phyloP scores from a whole-genome alignment of 208 protist species.

The Herpetomonas tarakana region DNA sequence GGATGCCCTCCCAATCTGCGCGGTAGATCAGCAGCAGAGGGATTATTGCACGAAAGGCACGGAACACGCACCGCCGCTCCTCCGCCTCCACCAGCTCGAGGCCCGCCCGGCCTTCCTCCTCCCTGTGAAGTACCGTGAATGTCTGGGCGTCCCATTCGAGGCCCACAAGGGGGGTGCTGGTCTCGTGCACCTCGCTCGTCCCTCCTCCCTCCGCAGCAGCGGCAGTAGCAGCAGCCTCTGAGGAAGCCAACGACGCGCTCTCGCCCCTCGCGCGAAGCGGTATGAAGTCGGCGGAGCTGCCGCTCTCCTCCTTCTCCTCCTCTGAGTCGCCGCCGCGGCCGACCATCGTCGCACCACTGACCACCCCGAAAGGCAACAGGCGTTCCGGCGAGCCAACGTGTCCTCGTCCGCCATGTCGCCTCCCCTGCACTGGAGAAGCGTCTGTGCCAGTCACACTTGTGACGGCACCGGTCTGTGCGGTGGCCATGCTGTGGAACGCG shows the following conservation, averaged over 20 bases:
- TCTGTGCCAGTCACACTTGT: too few species aligned
- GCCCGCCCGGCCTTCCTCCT: constrained; percentile 29
- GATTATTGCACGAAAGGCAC: constrained; percentile 19
- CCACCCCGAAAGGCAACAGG: too few species aligned
- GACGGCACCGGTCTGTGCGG: neutral
- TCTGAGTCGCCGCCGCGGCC: neutral
- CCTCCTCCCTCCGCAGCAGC: constrained; percentile 1
- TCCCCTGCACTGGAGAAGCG: too few species aligned
- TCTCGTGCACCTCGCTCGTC: constrained; percentile 5
- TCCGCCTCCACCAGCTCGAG: constrained; percentile 25
- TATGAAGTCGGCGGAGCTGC: too few species aligned
- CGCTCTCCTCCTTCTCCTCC: neutral
- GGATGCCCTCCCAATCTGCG: constrained; percentile 1
- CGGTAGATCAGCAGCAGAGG: constrained; percentile 28
- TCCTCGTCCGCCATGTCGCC: too few species aligned
- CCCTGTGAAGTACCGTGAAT: constrained; percentile 15
- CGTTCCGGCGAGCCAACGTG: too few species aligned
- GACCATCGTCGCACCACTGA: neutral
- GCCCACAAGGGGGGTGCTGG: neutral
- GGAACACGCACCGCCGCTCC: constrained; percentile 27
- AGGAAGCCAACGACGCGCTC: neutral
- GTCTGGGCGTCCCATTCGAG: constrained; percentile 4
- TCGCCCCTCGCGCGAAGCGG: too few species aligned
- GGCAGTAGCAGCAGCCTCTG: neutral
- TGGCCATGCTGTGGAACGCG: neutral